A percentile compares a stretch with the other conserved stretches of the same genome.
Evolutionary conservation across 192 early-diverging fungal species (phyloP).

Genomic region (Mortierella alpina): DNA sequence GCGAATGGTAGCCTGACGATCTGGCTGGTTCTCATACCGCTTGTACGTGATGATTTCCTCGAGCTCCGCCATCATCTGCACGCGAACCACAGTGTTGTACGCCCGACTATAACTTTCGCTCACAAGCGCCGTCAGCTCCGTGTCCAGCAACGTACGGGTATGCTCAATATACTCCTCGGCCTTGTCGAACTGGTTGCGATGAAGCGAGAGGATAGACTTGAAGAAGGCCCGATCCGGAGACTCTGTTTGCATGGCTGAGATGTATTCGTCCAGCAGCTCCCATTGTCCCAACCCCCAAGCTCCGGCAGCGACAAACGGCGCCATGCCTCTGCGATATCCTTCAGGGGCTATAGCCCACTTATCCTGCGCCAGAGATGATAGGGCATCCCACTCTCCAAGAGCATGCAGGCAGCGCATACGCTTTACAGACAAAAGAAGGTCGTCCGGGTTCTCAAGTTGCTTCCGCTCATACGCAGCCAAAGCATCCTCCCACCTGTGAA

Average conservation of each 20-base stretch:
- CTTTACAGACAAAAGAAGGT: slow-evolving; percentile 77
- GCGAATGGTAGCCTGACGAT: slow-evolving; percentile 78
- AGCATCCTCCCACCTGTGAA: slow-evolving; percentile 95
- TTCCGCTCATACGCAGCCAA: slow-evolving; percentile 82
- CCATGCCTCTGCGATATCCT: slow-evolving; percentile 78
- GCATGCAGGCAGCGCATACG: slow-evolving; percentile 94
- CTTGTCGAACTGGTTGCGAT: slow-evolving; percentile 76
- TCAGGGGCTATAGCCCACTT: slow-evolving; percentile 73
- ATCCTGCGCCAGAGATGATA: slow-evolving; percentile 83
- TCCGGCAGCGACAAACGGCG: slow-evolving; percentile 88
- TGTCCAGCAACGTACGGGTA: slow-evolving; percentile 84
- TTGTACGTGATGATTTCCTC: slow-evolving; percentile 97
- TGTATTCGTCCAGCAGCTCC: slow-evolving; percentile 90
- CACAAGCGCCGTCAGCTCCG: slow-evolving; percentile 85
- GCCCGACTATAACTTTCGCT: slow-evolving; percentile 95
- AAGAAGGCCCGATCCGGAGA: slow-evolving; percentile 88
- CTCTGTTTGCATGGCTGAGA: slow-evolving; percentile 76
- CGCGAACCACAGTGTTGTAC: slow-evolving; percentile 87
- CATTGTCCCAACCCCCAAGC: slow-evolving; percentile 93
- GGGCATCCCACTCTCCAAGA: slow-evolving; percentile 91
- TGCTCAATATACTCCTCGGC: slow-evolving; percentile 80
- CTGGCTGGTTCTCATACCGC: slow-evolving; percentile 76
- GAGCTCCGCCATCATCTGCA: slow-evolving; percentile 97
- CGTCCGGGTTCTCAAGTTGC: slow-evolving; percentile 78
- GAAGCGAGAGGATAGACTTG: slow-evolving; percentile 82